Base-by-base conservation (phyloP, 345 rosid species). In the Rhodamnia argentea region DNA sequence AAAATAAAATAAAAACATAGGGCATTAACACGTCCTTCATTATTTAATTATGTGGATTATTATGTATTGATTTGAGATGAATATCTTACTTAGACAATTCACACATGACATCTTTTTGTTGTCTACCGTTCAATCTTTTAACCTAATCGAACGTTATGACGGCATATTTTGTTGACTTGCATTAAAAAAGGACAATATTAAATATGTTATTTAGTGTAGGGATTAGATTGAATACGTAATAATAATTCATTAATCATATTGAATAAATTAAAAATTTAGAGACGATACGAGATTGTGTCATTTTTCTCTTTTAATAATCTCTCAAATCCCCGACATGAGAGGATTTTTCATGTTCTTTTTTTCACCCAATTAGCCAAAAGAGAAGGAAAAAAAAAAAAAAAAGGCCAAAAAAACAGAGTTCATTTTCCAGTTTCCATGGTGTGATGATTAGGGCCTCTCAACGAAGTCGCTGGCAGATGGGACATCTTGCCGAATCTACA, bases 231-330 rank as follows among this genome's bases (percentile, higher is more conserved):
- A 42, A 64, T 4, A 29, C 8, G 5, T 32, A 0, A 29, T 16
- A 0, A 32, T 64, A 62, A 2, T 62, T 29, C 15, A 62, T 29
- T 0, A 7, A 29, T 29, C 0, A 62, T 15, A 15, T 29, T 2
- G 3, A 29, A 16, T 1, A 7, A 8, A 60, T 27, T 60, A 13
- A 12, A 23, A 56, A 9, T 56, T 57, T 23, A 24, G 3, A 57
- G 2, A 6, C 47, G 7, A 44, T 0, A 44, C 6, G 6, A 44
- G 47, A 6, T 44, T 44, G 8, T 44, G 47, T 44, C 47, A 1
- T 50, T 50, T 50, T 47, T 47, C 4, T 42, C 23, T 16, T 29
- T 1, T 1, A 18, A 18, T 37, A 22, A 2, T 70, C 78, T 14
- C 3, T 13, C 47, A 10, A 1, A 37, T 70, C 22, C 81, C 23